A percentile compares a stretch with the other conserved stretches of the same genome.
These are phyloP conservation scores for Coemansia sp. DNA, from an alignment of 192 early-diverging fungal genomes.

Conservation along the genomic window DNA sequence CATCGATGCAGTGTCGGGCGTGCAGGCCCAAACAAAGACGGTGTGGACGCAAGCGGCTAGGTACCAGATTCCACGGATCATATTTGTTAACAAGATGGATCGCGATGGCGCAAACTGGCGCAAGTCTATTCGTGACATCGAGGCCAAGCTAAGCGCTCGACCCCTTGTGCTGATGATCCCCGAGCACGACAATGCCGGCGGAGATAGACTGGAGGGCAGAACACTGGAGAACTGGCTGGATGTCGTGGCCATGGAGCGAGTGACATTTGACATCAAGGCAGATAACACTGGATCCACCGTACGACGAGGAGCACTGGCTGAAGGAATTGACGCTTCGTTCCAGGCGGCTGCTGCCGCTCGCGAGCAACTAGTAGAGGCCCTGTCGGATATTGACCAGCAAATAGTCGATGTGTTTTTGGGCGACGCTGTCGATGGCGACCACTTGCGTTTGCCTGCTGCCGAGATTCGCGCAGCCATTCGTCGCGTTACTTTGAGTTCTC, in stretches of 20 bases:
- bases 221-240: constrained; percentile 70
- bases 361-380: constrained; percentile 70
- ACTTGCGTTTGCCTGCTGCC: constrained; percentile 58
- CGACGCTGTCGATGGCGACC: constrained; percentile 67
- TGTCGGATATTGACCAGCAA: constrained; percentile 77
- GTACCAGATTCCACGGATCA: constrained; percentile 77
- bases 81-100: constrained; percentile 98
- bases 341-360: constrained; percentile 58
- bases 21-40: constrained; percentile 96
- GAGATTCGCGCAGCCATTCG: constrained; percentile 69
- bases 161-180: constrained; percentile 78
- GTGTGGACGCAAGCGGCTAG: constrained; percentile 88
- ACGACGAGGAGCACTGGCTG: not conserved
- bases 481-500: constrained; percentile 63
- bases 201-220: constrained; percentile 20
- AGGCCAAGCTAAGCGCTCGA: constrained; percentile 54
- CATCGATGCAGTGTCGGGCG: constrained; percentile 92
- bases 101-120: constrained; percentile 63
- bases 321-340: constrained; percentile 21
- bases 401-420: constrained; percentile 82
- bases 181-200: constrained; percentile 11
- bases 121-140: constrained; percentile 48
- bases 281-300: constrained; percentile 30
- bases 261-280: constrained; percentile 8
- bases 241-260: constrained; percentile 62